phyloP scores from a whole-genome alignment of 1,284 basidiomycete genomes.

The Cutaneotrichosporon daszewskae region DNA sequence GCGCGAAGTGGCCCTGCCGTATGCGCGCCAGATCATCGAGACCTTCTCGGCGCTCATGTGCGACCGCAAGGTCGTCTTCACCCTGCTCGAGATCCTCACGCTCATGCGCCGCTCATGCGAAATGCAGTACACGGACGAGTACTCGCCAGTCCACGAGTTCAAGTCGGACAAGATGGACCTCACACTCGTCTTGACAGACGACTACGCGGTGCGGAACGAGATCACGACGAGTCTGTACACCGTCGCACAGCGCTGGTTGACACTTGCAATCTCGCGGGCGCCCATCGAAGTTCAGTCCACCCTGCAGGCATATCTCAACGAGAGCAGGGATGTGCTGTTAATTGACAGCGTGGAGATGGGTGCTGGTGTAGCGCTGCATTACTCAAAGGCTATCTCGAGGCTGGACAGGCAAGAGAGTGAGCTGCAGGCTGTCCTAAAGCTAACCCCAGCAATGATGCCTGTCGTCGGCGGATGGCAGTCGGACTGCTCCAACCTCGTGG shows the following conservation, averaged over 20 bases:
- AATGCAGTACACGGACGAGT: conserved; percentile 89
- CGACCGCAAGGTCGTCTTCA: conserved; percentile 76
- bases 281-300: conserved; percentile 90
- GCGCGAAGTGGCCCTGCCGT: conserved; percentile 73
- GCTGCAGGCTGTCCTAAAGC: no score
- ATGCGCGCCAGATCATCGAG: conserved; percentile 78
- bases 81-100: conserved; percentile 86
- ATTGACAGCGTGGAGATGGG: conserved; percentile 77
- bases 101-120: conserved; percentile 82
- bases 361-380: conserved; percentile 77
- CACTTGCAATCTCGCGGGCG: conserved; percentile 74
- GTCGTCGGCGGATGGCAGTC: conserved; percentile 49
- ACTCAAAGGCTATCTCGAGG: conserved; percentile 71
- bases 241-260: conserved; percentile 75
- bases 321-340: conserved; percentile 62
- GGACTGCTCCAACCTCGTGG: conserved; percentile 68
- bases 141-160: conserved; percentile 80
- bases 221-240: conserved; percentile 70
- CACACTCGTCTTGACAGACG: conserved; percentile 76
- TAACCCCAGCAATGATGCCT: conserved; percentile 48
- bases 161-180: conserved; percentile 70
- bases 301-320: conserved; percentile 76
- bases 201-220: conserved; percentile 77
- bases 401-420: conserved; percentile 71
- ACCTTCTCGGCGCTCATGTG: conserved; percentile 94